phyloP scores from a whole-genome alignment of 2,329 filamentous ascomycete genomes.

The Neonectria ditissima region DNA sequence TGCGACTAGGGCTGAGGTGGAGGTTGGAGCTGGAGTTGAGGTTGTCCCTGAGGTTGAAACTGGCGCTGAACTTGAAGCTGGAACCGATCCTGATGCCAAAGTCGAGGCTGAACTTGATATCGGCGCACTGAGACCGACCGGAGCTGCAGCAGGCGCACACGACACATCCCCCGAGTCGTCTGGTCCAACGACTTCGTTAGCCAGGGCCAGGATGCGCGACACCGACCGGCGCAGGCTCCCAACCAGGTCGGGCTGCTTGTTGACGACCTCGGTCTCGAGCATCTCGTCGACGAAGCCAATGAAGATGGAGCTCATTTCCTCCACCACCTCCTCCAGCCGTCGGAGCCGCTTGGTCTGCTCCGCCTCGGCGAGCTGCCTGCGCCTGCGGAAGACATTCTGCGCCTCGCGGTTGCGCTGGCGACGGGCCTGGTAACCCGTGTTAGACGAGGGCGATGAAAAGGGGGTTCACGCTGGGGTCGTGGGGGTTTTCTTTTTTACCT shows the following conservation, averaged over 20 bases:
- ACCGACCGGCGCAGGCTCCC: slow-evolving; percentile 36
- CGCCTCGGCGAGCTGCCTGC: slow-evolving; percentile 45
- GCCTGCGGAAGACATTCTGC: slow-evolving; percentile 45
- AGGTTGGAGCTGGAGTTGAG: neutral
- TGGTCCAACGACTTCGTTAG: slow-evolving; percentile 42
- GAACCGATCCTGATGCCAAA: no score
- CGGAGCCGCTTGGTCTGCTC: slow-evolving; percentile 42
- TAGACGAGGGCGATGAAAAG: neutral
- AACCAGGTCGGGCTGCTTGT: slow-evolving; percentile 34
- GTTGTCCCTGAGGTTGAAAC: neutral
- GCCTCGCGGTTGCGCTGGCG: slow-evolving; percentile 47
- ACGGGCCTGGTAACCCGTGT: slow-evolving; percentile 38
- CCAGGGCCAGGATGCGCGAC: slow-evolving; percentile 39
- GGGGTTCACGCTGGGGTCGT: neutral
- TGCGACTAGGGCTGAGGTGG: neutral
- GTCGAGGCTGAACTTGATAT: neutral
- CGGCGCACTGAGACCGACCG: neutral
- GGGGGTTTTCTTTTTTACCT: slow-evolving; percentile 26
- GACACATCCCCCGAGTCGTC: slow-evolving; percentile 28
- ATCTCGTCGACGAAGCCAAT: slow-evolving; percentile 46
- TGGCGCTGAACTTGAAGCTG: neutral
- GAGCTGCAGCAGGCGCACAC: neutral
- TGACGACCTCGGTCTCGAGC: slow-evolving; percentile 41
- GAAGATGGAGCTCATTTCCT: slow-evolving; percentile 47
- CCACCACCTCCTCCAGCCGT: slow-evolving; percentile 44